A percentile compares a stretch with the other conserved stretches of the same genome.
Evolutionary conservation across 148 eudicot genomes (phyloP).

Genomic region (Pharnaceum exiguum): DNA sequence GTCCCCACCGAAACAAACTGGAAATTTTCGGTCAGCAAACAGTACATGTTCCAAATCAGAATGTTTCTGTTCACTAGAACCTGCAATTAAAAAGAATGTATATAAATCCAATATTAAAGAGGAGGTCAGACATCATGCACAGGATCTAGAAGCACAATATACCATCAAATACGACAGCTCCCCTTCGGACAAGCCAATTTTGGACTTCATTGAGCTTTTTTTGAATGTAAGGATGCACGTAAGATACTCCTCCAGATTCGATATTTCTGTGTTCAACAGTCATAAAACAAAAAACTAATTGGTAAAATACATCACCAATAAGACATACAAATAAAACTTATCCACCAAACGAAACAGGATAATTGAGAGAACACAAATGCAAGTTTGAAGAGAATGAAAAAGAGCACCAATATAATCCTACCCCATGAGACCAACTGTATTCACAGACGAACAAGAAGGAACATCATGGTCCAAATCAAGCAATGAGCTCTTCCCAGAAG

Average conservation of each 20-base stretch:
- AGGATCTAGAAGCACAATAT: slow-evolving; percentile 15
- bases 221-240: slow-evolving; percentile 53
- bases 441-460: slow-evolving; percentile 23
- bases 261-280: slow-evolving; percentile 51
- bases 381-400: too few relatives aligned
- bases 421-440: slow-evolving; percentile 25
- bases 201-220: slow-evolving; percentile 41
- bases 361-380: too few relatives aligned
- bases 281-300: not conserved
- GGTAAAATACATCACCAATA: not conserved
- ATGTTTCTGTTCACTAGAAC: slow-evolving; percentile 28
- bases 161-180: slow-evolving; percentile 37
- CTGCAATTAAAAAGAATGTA: slow-evolving; percentile 38
- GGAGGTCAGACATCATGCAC: slow-evolving; percentile 3
- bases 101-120: slow-evolving; percentile 16
- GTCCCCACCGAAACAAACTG: slow-evolving; percentile 24
- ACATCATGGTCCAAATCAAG: slow-evolving; percentile 30
- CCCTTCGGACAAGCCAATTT: slow-evolving; percentile 19
- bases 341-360: not conserved
- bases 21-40: slow-evolving; percentile 23
- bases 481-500: slow-evolving; percentile 23
- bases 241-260: slow-evolving; percentile 32
- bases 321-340: not conserved
- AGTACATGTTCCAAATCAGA: slow-evolving; percentile 27
- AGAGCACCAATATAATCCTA: slow-evolving; percentile 26